These are phyloP conservation scores for Sambucus nigra DNA, from an alignment of 129 eudicot genomes.

Conservation along the genomic window DNA sequence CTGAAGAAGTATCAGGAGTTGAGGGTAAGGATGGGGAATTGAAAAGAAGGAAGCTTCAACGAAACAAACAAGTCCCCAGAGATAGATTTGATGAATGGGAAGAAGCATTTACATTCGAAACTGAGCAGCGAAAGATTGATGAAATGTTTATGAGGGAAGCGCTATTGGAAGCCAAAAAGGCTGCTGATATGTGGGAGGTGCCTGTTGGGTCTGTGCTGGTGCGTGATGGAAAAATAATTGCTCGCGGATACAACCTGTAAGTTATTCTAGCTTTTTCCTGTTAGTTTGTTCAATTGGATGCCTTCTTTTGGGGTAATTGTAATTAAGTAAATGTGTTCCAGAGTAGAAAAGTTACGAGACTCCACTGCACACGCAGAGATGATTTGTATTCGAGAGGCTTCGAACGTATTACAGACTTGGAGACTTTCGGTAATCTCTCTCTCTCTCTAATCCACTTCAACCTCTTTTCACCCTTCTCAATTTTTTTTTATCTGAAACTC, in stretches of 20 bases:
- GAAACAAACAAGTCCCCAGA: slow-evolving; percentile 46
- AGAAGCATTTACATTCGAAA: slow-evolving; percentile 71
- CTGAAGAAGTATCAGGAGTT: slow-evolving; percentile 7
- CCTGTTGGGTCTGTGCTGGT: slow-evolving; percentile 98
- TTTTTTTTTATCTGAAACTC: too few relatives aligned
- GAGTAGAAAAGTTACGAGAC: slow-evolving; percentile 92
- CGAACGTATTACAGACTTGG: slow-evolving; percentile 75
- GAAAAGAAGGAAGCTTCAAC: slow-evolving; percentile 43
- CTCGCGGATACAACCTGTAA: slow-evolving; percentile 92
- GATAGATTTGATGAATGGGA: slow-evolving; percentile 94
- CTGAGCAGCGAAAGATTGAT: slow-evolving; percentile 59
- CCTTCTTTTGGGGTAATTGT: background rate
- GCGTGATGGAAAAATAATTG: slow-evolving; percentile 75
- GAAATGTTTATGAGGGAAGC: slow-evolving; percentile 93
- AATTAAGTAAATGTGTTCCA: slow-evolving; percentile 17
- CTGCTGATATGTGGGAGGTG: slow-evolving; percentile 96
- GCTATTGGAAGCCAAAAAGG: slow-evolving; percentile 74
- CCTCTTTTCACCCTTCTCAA: too few relatives aligned
- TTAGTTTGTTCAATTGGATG: slow-evolving; percentile 11
- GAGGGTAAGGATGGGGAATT: slow-evolving; percentile 25
- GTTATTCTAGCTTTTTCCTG: slow-evolving; percentile 17
- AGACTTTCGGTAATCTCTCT: slow-evolving; percentile 71
- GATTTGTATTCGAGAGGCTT: slow-evolving; percentile 87
- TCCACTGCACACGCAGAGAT: slow-evolving; percentile 99
- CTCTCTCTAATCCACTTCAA: too few relatives aligned